Evolutionary conservation across 345 rosid genomes (phyloP).

Genomic region (Physaria fendleri): DNA sequence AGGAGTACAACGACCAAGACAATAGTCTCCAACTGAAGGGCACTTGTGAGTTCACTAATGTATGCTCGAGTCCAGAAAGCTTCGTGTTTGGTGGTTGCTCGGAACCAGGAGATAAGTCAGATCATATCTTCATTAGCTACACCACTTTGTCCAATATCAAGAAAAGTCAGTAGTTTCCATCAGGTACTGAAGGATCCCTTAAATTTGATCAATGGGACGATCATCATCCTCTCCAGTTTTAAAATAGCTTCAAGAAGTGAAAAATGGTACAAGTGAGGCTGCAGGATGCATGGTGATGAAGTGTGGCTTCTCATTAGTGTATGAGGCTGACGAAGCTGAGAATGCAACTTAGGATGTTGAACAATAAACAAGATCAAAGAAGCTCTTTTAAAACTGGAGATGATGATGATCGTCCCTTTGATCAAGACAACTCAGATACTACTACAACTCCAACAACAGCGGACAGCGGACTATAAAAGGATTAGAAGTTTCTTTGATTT

Average conservation of each 20-base stretch:
- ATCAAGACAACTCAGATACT: no score
- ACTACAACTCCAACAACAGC: no score
- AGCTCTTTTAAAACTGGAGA: not conserved
- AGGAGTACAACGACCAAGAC: not conserved
- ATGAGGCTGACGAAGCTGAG: conserved; percentile 1
- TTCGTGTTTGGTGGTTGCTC: conserved; percentile 10
- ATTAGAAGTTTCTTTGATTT: no score
- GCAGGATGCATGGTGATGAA: conserved; percentile 2
- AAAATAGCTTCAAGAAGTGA: no score
- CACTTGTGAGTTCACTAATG: not conserved
- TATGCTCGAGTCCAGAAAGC: not conserved
- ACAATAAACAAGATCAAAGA: not conserved
- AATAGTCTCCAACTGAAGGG: conserved; percentile 1
- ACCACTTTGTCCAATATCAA: not conserved
- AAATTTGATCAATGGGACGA: no score
- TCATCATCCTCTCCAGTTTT: no score
- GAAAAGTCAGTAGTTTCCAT: not conserved
- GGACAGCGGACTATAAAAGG: no score
- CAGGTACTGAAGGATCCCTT: not conserved
- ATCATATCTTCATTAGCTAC: conserved; percentile 16
- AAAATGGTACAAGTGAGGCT: conserved; percentile 6
- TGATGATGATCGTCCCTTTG: no score
- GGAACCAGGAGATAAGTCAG: not conserved
- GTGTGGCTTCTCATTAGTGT: no score
- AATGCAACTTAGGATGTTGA: not conserved